Conservation (phyloP, 257 asterid genomes). For the Salvia splendens region DNA sequence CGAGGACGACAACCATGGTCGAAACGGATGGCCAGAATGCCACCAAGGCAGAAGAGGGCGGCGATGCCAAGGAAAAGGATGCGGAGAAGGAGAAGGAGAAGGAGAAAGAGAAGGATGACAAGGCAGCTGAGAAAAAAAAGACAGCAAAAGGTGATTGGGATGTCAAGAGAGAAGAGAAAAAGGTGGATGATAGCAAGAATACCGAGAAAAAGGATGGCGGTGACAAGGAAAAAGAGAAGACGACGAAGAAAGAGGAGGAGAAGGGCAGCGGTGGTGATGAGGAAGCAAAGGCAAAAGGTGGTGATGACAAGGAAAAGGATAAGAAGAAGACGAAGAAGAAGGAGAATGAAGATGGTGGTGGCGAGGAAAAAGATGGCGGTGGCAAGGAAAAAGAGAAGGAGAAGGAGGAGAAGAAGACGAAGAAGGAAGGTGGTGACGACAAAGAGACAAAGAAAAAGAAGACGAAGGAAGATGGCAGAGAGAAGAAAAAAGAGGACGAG, state of each 20-base stretch:
- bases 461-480: background rate
- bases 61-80: background rate
- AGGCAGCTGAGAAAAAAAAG: background rate
- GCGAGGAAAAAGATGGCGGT: background rate
- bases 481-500: background rate
- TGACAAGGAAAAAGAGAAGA: background rate
- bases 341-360: background rate
- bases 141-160: background rate
- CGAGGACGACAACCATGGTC: slow-evolving; percentile 30
- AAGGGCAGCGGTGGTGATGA: background rate
- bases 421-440: background rate
- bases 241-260: background rate
- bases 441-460: background rate
- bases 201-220: background rate
- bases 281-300: background rate
- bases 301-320: background rate
- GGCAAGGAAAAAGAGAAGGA: background rate
- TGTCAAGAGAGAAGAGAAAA: background rate
- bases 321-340: background rate
- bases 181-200: background rate
- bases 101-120: background rate
- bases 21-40: slow-evolving; percentile 1
- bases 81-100: background rate
- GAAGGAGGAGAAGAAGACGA: background rate
- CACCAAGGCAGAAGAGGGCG: background rate